These are phyloP conservation scores for Aspergillus cejpii DNA, from an alignment of 2,329 filamentous ascomycete genomes.

Conservation along the genomic window DNA sequence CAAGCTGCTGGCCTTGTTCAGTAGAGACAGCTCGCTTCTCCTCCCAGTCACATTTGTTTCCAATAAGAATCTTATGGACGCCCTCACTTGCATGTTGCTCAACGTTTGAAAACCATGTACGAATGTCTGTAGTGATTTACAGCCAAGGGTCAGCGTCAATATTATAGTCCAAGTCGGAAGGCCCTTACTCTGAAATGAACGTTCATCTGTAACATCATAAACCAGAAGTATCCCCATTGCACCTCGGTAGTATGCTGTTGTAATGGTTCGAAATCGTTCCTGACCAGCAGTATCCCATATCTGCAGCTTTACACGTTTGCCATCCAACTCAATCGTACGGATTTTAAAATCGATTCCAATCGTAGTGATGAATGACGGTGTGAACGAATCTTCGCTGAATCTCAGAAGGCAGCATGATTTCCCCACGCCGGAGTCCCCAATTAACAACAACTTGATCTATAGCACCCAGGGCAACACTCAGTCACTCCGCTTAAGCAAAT, in stretches of 20 bases:
- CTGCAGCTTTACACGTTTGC: constrained; percentile 97
- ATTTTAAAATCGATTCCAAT: constrained; percentile 99
- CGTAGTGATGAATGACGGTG: constrained; percentile 94
- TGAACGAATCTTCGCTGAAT: constrained; percentile 97
- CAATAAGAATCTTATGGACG: constrained; percentile 98
- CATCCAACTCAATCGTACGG: constrained; percentile 95
- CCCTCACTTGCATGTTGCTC: constrained; percentile 97
- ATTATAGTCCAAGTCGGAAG: neutral
- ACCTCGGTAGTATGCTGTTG: constrained; percentile 95
- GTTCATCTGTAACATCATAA: constrained; percentile 96
- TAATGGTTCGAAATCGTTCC: constrained; percentile 97
- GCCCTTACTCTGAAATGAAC: constrained; percentile 83
- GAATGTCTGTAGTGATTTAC: constrained; percentile 63
- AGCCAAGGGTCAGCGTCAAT: constrained; percentile 9
- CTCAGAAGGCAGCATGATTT: constrained; percentile 95
- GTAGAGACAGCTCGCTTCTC: constrained; percentile 94
- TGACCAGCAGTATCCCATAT: constrained; percentile 99
- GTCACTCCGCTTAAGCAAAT: constrained; percentile 10
- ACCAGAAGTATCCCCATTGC: constrained; percentile 97
- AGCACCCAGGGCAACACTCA: constrained; percentile 14
- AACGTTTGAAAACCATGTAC: constrained; percentile 98
- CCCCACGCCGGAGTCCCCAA: constrained; percentile 92
- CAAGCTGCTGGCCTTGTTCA: constrained; percentile 85
- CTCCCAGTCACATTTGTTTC: constrained; percentile 99
- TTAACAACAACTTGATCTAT: constrained; percentile 93